Conservation (phyloP, 495 filamentous ascomycete genomes). For the Parachaetomium inaequale region DNA sequence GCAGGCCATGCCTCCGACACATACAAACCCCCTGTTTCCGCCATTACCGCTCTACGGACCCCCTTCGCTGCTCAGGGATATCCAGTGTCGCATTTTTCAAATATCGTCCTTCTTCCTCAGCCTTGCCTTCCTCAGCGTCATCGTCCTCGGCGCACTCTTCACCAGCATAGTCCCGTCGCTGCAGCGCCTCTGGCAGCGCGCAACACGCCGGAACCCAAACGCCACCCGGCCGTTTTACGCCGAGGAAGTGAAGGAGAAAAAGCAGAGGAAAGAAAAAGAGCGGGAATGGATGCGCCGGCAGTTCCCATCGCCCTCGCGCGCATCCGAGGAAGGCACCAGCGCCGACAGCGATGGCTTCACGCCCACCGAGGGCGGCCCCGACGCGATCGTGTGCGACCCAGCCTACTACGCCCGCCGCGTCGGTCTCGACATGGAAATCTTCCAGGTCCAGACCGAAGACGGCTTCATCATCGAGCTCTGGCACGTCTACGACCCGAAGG, state of each 20-base stretch:
- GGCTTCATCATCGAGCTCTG: slow-evolving; percentile 86
- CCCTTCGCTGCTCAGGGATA: slow-evolving; percentile 55
- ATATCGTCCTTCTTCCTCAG: slow-evolving; percentile 69
- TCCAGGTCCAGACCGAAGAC: slow-evolving; percentile 88
- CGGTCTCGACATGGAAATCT: slow-evolving; percentile 80
- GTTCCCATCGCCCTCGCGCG: slow-evolving; percentile 17
- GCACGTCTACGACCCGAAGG: slow-evolving; percentile 84
- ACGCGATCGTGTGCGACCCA: slow-evolving; percentile 73
- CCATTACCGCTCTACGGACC: slow-evolving; percentile 81
- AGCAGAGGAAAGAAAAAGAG: slow-evolving; percentile 53
- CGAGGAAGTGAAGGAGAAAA: slow-evolving; percentile 56
- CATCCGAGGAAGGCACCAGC: slow-evolving; percentile 36
- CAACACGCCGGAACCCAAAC: slow-evolving; percentile 56
- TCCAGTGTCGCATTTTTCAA: slow-evolving; percentile 63
- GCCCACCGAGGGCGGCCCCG: slow-evolving; percentile 74
- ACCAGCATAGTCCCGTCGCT: slow-evolving; percentile 54
- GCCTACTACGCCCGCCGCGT: slow-evolving; percentile 85
- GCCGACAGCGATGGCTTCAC: slow-evolving; percentile 52
- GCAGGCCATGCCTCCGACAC: slow-evolving; percentile 53
- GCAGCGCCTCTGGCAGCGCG: slow-evolving; percentile 43
- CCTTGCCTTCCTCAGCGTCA: slow-evolving; percentile 66
- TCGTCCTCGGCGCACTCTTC: slow-evolving; percentile 68
- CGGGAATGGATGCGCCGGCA: slow-evolving; percentile 57
- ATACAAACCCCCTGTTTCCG: slow-evolving; percentile 83
- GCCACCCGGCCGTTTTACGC: slow-evolving; percentile 61